These are phyloP conservation scores for Phylloporus arenicola DNA, from an alignment of 768 basidiomycete genomes.

Conservation along the genomic window DNA sequence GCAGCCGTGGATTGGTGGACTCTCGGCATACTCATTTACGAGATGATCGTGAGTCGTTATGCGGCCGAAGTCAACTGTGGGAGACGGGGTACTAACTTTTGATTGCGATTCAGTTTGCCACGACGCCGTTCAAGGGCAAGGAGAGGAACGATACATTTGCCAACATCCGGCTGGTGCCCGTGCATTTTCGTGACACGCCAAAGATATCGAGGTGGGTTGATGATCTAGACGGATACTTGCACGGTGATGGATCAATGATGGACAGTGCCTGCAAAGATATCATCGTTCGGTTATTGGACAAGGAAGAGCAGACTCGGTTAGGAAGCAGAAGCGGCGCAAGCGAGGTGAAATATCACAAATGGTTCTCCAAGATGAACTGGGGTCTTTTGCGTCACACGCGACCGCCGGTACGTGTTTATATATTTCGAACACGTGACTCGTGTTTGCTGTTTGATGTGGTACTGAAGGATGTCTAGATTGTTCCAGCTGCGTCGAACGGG, in stretches of 20 bases:
- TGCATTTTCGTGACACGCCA: conserved; percentile 81
- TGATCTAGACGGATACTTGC: background rate
- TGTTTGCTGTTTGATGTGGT: conserved; percentile 1
- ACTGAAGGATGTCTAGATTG: conserved; percentile 53
- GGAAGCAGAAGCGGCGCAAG: conserved; percentile 94
- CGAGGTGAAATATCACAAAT: conserved; percentile 98
- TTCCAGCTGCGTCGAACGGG: conserved; percentile 69
- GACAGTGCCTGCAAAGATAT: conserved; percentile 83
- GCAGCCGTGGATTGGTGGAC: conserved; percentile 99
- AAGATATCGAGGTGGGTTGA: conserved; percentile 65
- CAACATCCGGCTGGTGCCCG: conserved; percentile 86
- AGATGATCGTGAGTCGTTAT: conserved; percentile 82
- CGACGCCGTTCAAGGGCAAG: conserved; percentile 96
- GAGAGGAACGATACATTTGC: conserved; percentile 93
- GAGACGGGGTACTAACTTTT: conserved; percentile 31
- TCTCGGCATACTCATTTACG: conserved; percentile 94
- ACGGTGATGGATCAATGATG: conserved; percentile 6
- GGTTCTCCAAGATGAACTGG: conserved; percentile 97
- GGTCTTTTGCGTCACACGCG: conserved; percentile 86
- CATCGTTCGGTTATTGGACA: conserved; percentile 82
- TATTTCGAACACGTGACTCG: conserved; percentile 9
- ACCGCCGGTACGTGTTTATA: conserved; percentile 69
- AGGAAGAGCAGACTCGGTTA: conserved; percentile 81
- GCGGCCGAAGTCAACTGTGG: conserved; percentile 13
- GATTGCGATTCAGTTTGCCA: conserved; percentile 69